Conservation (phyloP, 1,139 yeast species). For the Keqinozyma sinolaborantium region DNA sequence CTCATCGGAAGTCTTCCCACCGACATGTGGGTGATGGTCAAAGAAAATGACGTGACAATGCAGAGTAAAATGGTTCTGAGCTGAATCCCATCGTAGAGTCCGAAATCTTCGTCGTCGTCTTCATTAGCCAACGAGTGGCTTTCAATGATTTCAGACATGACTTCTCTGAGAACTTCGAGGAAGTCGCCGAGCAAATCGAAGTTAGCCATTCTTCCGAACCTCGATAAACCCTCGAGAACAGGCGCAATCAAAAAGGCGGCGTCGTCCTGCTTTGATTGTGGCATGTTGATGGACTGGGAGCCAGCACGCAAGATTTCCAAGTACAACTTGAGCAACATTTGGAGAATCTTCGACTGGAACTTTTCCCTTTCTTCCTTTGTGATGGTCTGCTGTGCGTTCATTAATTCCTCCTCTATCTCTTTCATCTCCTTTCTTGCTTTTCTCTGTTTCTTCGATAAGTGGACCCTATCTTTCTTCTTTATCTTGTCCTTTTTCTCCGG, state of each 20-base stretch:
- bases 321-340: slow-evolving; percentile 67
- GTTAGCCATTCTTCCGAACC: slow-evolving; percentile 89
- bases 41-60: slow-evolving; percentile 82
- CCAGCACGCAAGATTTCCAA: slow-evolving; percentile 67
- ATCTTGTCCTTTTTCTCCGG: slow-evolving; percentile 46
- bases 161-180: slow-evolving; percentile 81
- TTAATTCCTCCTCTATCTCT: slow-evolving; percentile 84
- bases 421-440: slow-evolving; percentile 85
- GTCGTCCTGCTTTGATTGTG: slow-evolving; percentile 42
- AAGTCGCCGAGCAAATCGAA: slow-evolving; percentile 90
- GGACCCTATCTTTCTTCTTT: slow-evolving; percentile 84
- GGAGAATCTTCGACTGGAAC: slow-evolving; percentile 80
- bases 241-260: slow-evolving; percentile 66
- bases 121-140: slow-evolving; percentile 26
- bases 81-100: slow-evolving; percentile 30
- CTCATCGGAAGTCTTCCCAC: slow-evolving; percentile 52
- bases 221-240: slow-evolving; percentile 86
- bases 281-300: slow-evolving; percentile 16
- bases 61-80: slow-evolving; percentile 77
- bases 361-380: slow-evolving; percentile 84
- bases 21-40: slow-evolving; percentile 70
- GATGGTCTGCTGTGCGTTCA: slow-evolving; percentile 81
- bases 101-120: slow-evolving; percentile 20
- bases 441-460: slow-evolving; percentile 81
- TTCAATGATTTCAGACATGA: slow-evolving; percentile 48